Percentiles rank a stretch among this genome's conserved stretches.
Conservation (phyloP, 441 rosid species). For the Isatis lusitanica region DNA sequence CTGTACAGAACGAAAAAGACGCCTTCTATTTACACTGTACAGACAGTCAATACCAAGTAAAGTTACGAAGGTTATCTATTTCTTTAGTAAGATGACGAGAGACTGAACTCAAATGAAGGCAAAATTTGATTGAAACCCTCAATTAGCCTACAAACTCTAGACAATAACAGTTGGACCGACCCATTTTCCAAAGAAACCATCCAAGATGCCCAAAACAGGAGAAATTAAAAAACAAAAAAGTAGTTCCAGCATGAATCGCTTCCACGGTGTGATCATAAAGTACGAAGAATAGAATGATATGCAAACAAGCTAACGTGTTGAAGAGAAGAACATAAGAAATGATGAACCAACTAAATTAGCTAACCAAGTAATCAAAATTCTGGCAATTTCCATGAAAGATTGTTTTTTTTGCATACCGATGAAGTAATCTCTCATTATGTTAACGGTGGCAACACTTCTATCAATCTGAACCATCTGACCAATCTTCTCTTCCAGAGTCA, state of each 20-base stretch:
- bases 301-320: slow-evolving; percentile 4
- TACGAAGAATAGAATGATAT: neutral
- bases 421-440: slow-evolving; percentile 53
- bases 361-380: neutral
- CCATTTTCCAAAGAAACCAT: neutral
- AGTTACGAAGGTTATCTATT: neutral
- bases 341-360: slow-evolving; percentile 1
- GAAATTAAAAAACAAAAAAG: neutral
- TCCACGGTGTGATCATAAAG: neutral
- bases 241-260: neutral
- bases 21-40: neutral
- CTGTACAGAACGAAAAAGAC: slow-evolving; percentile 23
- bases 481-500: slow-evolving; percentile 79
- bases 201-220: neutral
- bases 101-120: neutral
- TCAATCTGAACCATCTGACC: slow-evolving; percentile 92
- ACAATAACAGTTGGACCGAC: neutral
- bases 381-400: neutral
- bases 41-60: neutral
- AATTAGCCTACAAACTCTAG: neutral
- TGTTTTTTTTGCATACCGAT: slow-evolving; percentile 45
- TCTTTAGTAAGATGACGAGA: neutral
- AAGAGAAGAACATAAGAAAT: neutral
- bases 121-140: neutral
- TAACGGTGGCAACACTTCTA: slow-evolving; percentile 44